Evolutionary conservation across 805 yeast species (phyloP), one percentile per base, ranked within the genome.

Genomic region (Pichia gijzeniarum): DNA sequence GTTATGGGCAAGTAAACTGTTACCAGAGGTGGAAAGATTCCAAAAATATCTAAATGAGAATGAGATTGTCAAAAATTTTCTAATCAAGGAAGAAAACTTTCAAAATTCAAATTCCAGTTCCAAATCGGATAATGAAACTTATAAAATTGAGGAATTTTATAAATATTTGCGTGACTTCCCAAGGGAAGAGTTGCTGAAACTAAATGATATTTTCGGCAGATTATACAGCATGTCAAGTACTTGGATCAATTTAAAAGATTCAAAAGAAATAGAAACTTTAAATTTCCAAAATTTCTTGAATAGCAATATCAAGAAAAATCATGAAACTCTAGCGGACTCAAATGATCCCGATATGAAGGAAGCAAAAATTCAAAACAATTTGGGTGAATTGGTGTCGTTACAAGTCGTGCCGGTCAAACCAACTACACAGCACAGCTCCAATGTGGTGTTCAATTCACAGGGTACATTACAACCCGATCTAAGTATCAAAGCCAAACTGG

Each of bases 401-500:
- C 53, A 54, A 42, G 68, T 63, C 12, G 59, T 55, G n/a, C 67
- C 67, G 1, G 54, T 59, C 5, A 56, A 55, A 44, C 63, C 64
- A 21, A 32, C 16, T 36, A 27, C 28, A 10, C 40, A 28, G 6
- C 38, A 31, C 22, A 8, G n/a, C 6, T 3, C 25, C 12, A 35
- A 9, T 14, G 43, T 43, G 19, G 42, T 48, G n/a, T 55, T 60
- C 43, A 55, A 44, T 13, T 62, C 63, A 0, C 67, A 61, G 33
- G 70, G 69, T 2, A 59, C 59, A 4, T 47, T 68, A 16, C 67
- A 65, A 31, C 63, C 62, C 34, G 71, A 65, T 19, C 54, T 68
- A 18, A 62, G 70, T 39, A 44, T 57, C 13, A 60, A 55, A 42
- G 56, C 59, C 5, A 59, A 59, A 35, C 48, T 57, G 6, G 50